Evolutionary conservation across 768 basidiomycete species (phyloP), one percentile per base, ranked within the genome.

Genomic region (Artomyces pyxidatus): DNA sequence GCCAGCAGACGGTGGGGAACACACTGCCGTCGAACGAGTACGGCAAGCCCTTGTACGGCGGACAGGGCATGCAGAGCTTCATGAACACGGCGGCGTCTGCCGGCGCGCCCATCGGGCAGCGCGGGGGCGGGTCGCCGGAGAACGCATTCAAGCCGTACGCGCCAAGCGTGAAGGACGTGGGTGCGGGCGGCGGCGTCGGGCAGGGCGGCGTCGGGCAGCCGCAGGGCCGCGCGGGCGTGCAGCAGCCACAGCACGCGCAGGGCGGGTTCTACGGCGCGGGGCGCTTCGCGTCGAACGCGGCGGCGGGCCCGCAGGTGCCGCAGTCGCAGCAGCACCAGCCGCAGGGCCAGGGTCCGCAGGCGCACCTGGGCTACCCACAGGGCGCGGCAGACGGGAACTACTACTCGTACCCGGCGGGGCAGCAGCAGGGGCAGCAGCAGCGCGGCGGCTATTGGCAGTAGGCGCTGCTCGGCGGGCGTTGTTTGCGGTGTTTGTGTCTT

Each of bases 101-200:
- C 30, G 81, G 75, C 4, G 75, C 76, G 10, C 69, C 69, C 23
- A 63, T 72, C 28, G 66, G 67, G 21, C 70, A 73, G 47, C 71
- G 73, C 14, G 67, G 75, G 12, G 70, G 72, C 17, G 70, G 72
- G 12, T 86, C 85, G 6, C 85, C 86, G 1, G 87, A 88, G 64
- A 68, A 78, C 7, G 68, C 83, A 14, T 88, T 86, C 67, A 88
- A 89, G 61, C 81, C 84, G 10, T 88, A 88, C 59, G 77, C 75
- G 42, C 67, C 63, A 47, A 66, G 65, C 43, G 69, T 65, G n/a
- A 85, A 86, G 69, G 86, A 85, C 49, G 77, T 77, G 3, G 53
- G 74, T 2, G 66, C 71, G 17, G 70, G 71, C 30, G 52, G 63
- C 21, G 70, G 74, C 12, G 69, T 71, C 17, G 71, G 73, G 5